Evolutionary conservation across 257 asterid genomes (phyloP).

Genomic region (Prunella vulgaris): DNA sequence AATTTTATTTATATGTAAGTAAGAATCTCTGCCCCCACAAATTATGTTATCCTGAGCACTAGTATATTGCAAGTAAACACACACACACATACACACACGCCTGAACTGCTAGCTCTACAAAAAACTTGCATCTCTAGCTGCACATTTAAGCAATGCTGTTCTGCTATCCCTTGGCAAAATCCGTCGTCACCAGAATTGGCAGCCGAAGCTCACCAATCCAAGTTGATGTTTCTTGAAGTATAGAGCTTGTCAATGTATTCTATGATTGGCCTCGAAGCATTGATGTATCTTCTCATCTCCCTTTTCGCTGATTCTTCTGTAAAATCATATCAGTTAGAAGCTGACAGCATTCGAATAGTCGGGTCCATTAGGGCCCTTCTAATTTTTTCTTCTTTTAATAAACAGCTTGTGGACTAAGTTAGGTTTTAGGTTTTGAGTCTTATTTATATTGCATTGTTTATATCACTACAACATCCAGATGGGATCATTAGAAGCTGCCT

Average conservation of each 20-base stretch:
- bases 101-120: constrained; percentile 13
- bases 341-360: too few species aligned
- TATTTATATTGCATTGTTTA: too few species aligned
- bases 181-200: background rate
- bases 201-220: constrained; percentile 61
- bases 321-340: background rate
- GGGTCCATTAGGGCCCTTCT: too few species aligned
- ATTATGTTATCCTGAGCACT: constrained; percentile 12
- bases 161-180: background rate
- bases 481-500: background rate
- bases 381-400: too few species aligned
- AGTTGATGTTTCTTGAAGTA: constrained; percentile 51
- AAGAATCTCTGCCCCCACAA: constrained; percentile 6
- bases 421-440: too few species aligned
- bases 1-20: background rate
- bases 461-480: too few species aligned
- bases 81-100: background rate
- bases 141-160: background rate
- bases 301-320: constrained; percentile 64
- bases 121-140: background rate
- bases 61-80: background rate
- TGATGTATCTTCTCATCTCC: constrained; percentile 68
- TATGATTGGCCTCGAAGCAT: constrained; percentile 59
- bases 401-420: too few species aligned
- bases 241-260: constrained; percentile 69